Conservation (phyloP, 306 rosid species). For the Quercus parvula region DNA sequence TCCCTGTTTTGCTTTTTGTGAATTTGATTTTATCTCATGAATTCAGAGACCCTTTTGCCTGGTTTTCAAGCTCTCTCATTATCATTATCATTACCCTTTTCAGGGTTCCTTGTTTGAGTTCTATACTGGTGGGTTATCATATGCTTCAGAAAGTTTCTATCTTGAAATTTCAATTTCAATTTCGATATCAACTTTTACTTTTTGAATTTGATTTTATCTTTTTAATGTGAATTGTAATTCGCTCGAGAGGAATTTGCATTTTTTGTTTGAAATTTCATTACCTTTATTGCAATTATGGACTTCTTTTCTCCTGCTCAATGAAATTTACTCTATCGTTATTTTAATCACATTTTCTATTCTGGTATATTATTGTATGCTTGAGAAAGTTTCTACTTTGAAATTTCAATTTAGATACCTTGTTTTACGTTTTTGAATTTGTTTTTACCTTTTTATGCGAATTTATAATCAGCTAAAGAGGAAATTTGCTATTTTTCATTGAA, state of each 20-base stretch:
- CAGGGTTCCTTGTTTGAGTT: too few species aligned
- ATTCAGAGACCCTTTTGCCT: too few species aligned
- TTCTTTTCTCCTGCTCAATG: not conserved
- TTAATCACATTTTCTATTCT: not conserved
- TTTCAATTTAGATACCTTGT: not conserved
- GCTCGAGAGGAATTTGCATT: not conserved
- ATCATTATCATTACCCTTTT: not conserved
- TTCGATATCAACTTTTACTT: too few species aligned
- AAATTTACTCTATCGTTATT: too few species aligned
- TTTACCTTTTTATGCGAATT: not conserved
- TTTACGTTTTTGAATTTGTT: too few species aligned
- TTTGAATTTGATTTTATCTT: too few species aligned
- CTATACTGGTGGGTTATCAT: too few species aligned
- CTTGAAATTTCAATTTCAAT: not conserved
- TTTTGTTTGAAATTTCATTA: not conserved
- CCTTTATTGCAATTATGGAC: not conserved
- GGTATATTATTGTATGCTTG: not conserved
- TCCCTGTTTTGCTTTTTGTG: too few species aligned
- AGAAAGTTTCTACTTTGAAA: not conserved
- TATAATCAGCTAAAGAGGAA: not conserved
- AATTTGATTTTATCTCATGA: too few species aligned
- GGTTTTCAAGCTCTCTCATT: too few species aligned
- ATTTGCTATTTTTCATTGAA: not conserved
- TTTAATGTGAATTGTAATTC: not conserved
- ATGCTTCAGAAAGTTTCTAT: too few species aligned